phyloP scores from a whole-genome alignment of 257 asterid species.

The Solanum habrochaites region DNA sequence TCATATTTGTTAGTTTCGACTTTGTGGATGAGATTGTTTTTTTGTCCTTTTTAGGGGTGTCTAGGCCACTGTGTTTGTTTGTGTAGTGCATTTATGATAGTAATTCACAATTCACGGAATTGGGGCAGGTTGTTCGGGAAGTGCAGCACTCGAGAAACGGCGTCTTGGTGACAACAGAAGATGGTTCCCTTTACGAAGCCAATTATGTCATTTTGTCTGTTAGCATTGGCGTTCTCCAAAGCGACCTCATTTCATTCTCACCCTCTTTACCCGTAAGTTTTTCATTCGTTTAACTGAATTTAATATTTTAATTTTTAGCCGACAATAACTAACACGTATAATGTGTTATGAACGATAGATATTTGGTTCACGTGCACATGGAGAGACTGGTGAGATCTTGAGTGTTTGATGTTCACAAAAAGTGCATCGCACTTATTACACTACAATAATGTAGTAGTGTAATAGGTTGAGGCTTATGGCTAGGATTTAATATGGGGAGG shows the following conservation, averaged over 20 bases:
- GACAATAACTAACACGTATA: too few species aligned
- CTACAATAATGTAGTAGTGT: neutral
- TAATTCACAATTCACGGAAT: conserved; percentile 13
- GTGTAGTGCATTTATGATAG: conserved; percentile 5
- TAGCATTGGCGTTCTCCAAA: conserved; percentile 91
- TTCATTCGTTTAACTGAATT: neutral
- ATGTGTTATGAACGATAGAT: neutral
- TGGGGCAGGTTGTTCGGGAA: conserved; percentile 77
- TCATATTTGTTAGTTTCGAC: conserved; percentile 17
- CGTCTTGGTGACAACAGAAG: conserved; percentile 69
- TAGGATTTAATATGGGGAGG: conserved; percentile 7
- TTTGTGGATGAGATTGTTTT: neutral
- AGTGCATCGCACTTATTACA: neutral
- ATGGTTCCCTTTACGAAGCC: conserved; percentile 81
- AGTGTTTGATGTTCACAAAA: neutral
- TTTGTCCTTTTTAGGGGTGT: neutral
- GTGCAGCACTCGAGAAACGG: conserved; percentile 81
- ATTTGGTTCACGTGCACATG: neutral
- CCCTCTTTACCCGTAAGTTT: conserved; percentile 73
- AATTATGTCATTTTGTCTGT: conserved; percentile 69
- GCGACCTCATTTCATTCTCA: conserved; percentile 56
- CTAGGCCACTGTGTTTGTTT: neutral
- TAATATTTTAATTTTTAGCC: neutral
- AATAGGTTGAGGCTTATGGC: neutral
- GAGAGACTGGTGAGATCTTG: neutral